Evolutionary conservation across 768 basidiomycete genomes (phyloP).

Genomic region (Gymnopilus dilepis): DNA sequence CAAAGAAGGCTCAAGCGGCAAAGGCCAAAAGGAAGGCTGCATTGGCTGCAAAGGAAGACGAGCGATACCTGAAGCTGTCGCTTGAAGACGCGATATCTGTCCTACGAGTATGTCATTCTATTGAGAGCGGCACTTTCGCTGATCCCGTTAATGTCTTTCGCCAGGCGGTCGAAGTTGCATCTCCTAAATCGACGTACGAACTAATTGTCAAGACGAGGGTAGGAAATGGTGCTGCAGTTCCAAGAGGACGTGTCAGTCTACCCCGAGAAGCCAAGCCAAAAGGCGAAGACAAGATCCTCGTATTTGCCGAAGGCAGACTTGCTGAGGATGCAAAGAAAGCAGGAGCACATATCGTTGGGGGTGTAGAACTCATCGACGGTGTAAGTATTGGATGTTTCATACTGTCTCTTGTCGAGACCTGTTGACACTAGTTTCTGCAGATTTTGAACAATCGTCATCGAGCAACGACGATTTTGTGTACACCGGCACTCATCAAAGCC

Average conservation of each 20-base stretch:
- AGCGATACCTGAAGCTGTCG: conserved; percentile 69
- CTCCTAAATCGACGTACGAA: conserved; percentile 78
- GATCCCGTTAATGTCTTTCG: not conserved
- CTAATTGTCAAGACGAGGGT: conserved; percentile 81
- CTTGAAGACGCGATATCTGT: conserved; percentile 71
- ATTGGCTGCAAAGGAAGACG: conserved; percentile 57
- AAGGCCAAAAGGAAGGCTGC: conserved; percentile 64
- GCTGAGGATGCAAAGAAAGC: conserved; percentile 85
- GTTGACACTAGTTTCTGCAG: conserved; percentile 39
- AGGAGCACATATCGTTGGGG: conserved; percentile 92
- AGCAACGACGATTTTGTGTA: conserved; percentile 86
- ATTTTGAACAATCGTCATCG: conserved; percentile 74
- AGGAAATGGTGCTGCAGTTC: conserved; percentile 79
- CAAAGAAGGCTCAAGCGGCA: conserved; percentile 74
- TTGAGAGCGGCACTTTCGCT: too few relatives aligned
- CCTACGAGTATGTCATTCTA: conserved; percentile 70
- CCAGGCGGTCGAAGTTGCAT: conserved; percentile 85
- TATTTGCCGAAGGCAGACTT: conserved; percentile 86
- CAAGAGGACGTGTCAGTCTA: conserved; percentile 88
- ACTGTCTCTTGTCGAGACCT: not conserved
- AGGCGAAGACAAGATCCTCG: conserved; percentile 79
- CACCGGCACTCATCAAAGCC: conserved; percentile 74
- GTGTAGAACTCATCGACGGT: conserved; percentile 85
- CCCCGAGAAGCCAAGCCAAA: conserved; percentile 81
- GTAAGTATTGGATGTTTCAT: conserved; percentile 60